phyloP scores from a whole-genome alignment of 2,329 filamentous ascomycete species.

The Fusarium denticulatum region DNA sequence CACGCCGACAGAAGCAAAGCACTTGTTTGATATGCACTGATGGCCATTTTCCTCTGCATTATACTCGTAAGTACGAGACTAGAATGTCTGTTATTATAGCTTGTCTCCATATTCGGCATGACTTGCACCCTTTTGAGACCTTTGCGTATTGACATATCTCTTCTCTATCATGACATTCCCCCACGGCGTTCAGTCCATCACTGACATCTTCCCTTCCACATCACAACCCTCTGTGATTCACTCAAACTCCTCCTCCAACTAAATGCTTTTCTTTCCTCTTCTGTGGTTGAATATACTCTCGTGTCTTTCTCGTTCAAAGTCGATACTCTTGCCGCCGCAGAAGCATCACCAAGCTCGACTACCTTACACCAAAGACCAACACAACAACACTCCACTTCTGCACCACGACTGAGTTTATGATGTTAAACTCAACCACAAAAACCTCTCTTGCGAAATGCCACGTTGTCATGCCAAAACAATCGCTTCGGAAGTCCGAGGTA shows the following conservation, averaged over 20 bases:
- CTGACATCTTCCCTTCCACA: background rate
- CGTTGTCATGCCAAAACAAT: background rate
- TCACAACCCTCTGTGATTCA: conserved; percentile 2
- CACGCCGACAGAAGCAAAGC: conserved; percentile 4
- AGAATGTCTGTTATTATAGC: background rate
- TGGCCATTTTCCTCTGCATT: background rate
- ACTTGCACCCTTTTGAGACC: background rate
- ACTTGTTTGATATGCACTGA: background rate
- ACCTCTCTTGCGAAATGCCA: background rate
- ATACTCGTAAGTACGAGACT: background rate
- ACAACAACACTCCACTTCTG: background rate
- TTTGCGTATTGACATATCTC: background rate
- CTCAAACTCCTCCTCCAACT: background rate
- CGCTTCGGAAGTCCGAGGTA: background rate
- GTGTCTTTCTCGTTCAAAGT: background rate
- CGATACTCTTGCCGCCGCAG: background rate
- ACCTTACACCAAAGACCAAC: background rate
- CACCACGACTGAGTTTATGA: background rate
- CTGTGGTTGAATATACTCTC: too few species aligned
- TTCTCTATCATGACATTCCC: background rate
- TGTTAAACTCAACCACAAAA: background rate
- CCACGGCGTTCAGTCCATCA: background rate
- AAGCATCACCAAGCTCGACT: background rate
- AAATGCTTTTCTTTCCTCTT: background rate
- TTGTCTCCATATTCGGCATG: background rate